Percentiles rank a stretch among this genome's conserved stretches.
These are phyloP conservation scores for Nosema muscidifuracis DNA, from an alignment of 371 early-diverging fungal genomes.

Conservation along the genomic window DNA sequence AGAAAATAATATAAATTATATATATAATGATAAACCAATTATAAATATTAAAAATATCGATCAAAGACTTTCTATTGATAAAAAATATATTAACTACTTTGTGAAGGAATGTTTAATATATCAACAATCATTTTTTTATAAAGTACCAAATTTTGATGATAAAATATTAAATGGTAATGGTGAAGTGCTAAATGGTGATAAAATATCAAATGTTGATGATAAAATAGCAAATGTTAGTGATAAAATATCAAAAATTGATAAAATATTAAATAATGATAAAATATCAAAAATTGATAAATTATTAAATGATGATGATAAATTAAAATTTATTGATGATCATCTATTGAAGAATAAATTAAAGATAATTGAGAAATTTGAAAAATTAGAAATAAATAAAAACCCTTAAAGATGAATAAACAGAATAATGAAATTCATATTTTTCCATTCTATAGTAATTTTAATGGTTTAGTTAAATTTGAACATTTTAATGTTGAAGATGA, in stretches of 20 bases:
- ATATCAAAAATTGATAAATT: no score
- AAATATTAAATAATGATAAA: no score
- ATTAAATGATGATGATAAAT: no score
- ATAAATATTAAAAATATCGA: not conserved
- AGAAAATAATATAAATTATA: not conserved
- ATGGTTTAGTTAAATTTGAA: slow-evolving; percentile 2
- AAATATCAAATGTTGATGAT: no score
- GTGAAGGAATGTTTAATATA: not conserved
- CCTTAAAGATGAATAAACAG: not conserved
- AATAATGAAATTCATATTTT: not conserved
- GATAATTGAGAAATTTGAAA: not conserved
- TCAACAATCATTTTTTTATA: no score
- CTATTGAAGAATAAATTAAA: slow-evolving; percentile 2
- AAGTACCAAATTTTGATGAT: no score
- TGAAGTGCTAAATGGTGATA: not conserved
- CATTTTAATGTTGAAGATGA: slow-evolving; percentile 8
- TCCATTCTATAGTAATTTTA: not conserved
- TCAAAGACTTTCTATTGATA: not conserved
- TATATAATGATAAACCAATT: not conserved
- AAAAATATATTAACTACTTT: not conserved
- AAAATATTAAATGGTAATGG: not conserved
- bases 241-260: no score
- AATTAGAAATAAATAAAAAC: not conserved
- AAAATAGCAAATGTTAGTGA: no score
- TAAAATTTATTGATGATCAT: no score